Percentiles rank a stretch among this genome's conserved stretches.
Conservation (phyloP, 1,284 basidiomycete species). For the Cryptococcus floricola region DNA sequence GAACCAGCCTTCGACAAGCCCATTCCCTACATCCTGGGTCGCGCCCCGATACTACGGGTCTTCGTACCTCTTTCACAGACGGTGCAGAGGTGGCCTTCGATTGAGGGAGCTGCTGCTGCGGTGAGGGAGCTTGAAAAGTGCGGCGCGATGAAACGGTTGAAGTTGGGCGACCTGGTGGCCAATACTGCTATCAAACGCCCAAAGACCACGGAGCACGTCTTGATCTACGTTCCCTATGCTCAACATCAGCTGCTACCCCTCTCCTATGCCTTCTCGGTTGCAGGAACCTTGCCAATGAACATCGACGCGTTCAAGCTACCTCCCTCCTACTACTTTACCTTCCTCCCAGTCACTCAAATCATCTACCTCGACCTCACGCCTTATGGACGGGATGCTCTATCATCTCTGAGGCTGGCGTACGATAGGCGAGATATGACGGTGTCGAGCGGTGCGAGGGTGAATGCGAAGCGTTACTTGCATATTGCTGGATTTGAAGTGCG, state of each 20-base stretch:
- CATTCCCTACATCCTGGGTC: conserved; percentile 40
- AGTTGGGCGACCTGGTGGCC: conserved; percentile 46
- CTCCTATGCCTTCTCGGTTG: conserved; percentile 35
- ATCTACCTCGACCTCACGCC: conserved; percentile 46
- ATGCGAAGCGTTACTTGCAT: conserved; percentile 48
- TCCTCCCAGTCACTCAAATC: conserved; percentile 45
- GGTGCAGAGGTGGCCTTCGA: conserved; percentile 45
- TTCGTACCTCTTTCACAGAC: conserved; percentile 44
- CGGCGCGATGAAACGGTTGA: conserved; percentile 42
- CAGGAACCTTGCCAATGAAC: conserved; percentile 44
- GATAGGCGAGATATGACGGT: conserved; percentile 47
- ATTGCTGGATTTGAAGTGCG: conserved; percentile 46
- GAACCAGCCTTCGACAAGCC: conserved; percentile 48
- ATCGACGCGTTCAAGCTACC: conserved; percentile 46
- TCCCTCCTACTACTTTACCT: conserved; percentile 49
- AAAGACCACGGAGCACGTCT: conserved; percentile 37
- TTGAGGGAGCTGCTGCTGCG: conserved; percentile 39
- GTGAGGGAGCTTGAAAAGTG: conserved; percentile 47
- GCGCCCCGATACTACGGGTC: conserved; percentile 45
- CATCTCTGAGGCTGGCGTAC: conserved; percentile 43
- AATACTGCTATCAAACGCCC: conserved; percentile 44
- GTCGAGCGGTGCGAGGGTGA: conserved; percentile 42
- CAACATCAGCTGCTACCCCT: conserved; percentile 45
- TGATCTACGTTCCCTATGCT: conserved; percentile 41
- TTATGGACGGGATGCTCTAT: conserved; percentile 34